These are phyloP conservation scores for Aspergillus sp. DNA, from an alignment of 2,329 filamentous ascomycete species.

Conservation along the genomic window DNA sequence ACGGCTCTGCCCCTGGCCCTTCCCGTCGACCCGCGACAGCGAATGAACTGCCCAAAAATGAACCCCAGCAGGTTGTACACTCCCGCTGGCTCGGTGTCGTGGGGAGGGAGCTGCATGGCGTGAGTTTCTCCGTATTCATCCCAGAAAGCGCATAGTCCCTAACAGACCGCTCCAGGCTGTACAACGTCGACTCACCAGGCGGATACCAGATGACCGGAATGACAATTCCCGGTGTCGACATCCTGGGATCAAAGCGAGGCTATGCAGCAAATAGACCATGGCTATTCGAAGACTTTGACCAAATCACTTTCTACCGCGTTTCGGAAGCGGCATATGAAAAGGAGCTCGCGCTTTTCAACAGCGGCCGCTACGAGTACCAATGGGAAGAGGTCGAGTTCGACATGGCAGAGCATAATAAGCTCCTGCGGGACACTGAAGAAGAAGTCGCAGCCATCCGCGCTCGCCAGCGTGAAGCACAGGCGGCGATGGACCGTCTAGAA, in stretches of 20 bases:
- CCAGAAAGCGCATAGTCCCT: not conserved
- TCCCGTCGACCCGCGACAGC: constrained; percentile 53
- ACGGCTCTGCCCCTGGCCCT: constrained; percentile 52
- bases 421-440: constrained; percentile 45
- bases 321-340: constrained; percentile 51
- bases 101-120: constrained; percentile 55
- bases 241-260: constrained; percentile 50
- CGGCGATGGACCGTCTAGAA: constrained; percentile 40
- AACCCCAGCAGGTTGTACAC: constrained; percentile 58
- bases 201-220: constrained; percentile 56
- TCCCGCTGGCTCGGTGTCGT: constrained; percentile 54
- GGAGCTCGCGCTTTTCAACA: constrained; percentile 48
- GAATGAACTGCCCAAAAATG: constrained; percentile 55
- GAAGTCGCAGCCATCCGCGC: constrained; percentile 48
- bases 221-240: constrained; percentile 54
- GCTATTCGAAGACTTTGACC: constrained; percentile 58
- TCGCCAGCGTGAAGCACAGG: constrained; percentile 49
- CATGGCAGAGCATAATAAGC: constrained; percentile 53
- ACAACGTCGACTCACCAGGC: constrained; percentile 56
- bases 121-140: constrained; percentile 13
- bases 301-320: constrained; percentile 55
- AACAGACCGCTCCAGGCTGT: constrained; percentile 35
- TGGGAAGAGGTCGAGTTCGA: constrained; percentile 52
- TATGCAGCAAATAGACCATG: constrained; percentile 49
- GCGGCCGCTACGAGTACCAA: constrained; percentile 52